A percentile compares a stretch with the other conserved stretches of the same genome.
phyloP scores from a whole-genome alignment of 2,329 filamentous ascomycete species.

The Ophiobolus disseminans region DNA sequence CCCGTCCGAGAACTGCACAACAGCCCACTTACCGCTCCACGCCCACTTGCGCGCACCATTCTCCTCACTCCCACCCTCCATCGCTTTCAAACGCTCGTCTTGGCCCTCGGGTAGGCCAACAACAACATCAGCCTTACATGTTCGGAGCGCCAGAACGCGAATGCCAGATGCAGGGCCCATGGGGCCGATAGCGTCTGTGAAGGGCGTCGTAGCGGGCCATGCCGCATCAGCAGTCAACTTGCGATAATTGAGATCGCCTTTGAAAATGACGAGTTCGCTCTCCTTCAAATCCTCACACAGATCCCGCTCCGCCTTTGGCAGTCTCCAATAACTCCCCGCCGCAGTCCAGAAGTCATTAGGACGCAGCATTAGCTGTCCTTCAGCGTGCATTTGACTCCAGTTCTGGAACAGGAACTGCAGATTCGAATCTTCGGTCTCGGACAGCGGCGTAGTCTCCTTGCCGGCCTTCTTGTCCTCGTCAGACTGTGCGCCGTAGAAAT shows the following conservation, averaged over 20 bases:
- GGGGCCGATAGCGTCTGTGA: slow-evolving; percentile 82
- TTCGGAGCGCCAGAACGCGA: slow-evolving; percentile 84
- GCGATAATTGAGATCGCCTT: slow-evolving; percentile 95
- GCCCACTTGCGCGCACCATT: slow-evolving; percentile 81
- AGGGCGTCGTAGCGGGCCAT: slow-evolving; percentile 90
- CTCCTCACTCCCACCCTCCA: slow-evolving; percentile 74
- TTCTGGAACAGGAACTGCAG: slow-evolving; percentile 80
- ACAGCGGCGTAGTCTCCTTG: slow-evolving; percentile 67
- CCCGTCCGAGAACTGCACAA: slow-evolving; percentile 83
- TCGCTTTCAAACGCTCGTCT: slow-evolving; percentile 78
- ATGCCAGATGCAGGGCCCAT: slow-evolving; percentile 82
- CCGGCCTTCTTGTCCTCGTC: slow-evolving; percentile 66
- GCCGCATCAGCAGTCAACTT: slow-evolving; percentile 84
- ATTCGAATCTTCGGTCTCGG: slow-evolving; percentile 70
- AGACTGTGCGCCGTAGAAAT: slow-evolving; percentile 78
- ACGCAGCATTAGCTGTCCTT: slow-evolving; percentile 82
- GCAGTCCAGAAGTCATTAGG: slow-evolving; percentile 93
- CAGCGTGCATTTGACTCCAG: slow-evolving; percentile 80
- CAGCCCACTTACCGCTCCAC: slow-evolving; percentile 95
- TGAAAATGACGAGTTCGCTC: slow-evolving; percentile 91
- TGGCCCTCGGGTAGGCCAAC: slow-evolving; percentile 83
- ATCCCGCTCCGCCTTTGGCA: slow-evolving; percentile 72
- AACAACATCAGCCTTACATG: slow-evolving; percentile 95
- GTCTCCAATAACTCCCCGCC: slow-evolving; percentile 84
- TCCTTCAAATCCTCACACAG: slow-evolving; percentile 79